Percentiles rank a stretch among this genome's conserved stretches.
phyloP scores from a whole-genome alignment of 225 moss, liverwort and hornwort genomes.

The Takakia lepidozioides region DNA sequence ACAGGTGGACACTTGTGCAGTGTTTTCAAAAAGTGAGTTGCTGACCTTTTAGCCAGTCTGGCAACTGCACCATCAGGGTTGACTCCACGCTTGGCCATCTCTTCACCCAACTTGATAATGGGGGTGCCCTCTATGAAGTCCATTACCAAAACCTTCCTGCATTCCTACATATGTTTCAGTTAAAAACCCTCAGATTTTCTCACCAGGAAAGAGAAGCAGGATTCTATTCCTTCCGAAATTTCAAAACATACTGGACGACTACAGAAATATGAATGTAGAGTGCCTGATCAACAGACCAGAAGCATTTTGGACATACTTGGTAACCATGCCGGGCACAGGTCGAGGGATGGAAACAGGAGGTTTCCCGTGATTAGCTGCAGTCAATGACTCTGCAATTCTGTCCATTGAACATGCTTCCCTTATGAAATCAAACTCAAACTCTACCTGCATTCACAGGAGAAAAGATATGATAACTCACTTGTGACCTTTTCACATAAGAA shows the following conservation, averaged over 20 bases:
- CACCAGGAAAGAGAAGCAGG: too few species aligned
- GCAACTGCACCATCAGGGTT: conserved; percentile 75
- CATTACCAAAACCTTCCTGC: conserved; percentile 83
- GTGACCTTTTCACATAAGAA: too few species aligned
- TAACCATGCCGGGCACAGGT: conserved; percentile 70
- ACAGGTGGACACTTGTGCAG: too few species aligned
- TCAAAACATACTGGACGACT: too few species aligned
- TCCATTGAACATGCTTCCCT: conserved; percentile 89
- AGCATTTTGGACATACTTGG: conserved; percentile 40
- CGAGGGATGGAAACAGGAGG: conserved; percentile 60
- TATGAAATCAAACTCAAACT: conserved; percentile 87
- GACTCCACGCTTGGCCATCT: conserved; percentile 73
- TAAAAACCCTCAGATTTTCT: too few species aligned
- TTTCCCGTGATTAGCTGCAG: conserved; percentile 44
- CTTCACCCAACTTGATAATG: conserved; percentile 64
- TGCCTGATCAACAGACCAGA: too few species aligned
- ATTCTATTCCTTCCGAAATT: too few species aligned
- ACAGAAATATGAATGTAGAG: too few species aligned
- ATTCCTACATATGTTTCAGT: too few species aligned
- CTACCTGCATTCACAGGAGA: too few species aligned
- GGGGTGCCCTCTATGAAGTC: conserved; percentile 88
- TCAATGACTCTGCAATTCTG: conserved; percentile 58
- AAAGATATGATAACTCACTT: too few species aligned
- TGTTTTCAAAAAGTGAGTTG: too few species aligned
- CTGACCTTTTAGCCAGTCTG: conserved; percentile 63